Conservation (phyloP, 495 filamentous ascomycete genomes). For the Podospora conica region DNA sequence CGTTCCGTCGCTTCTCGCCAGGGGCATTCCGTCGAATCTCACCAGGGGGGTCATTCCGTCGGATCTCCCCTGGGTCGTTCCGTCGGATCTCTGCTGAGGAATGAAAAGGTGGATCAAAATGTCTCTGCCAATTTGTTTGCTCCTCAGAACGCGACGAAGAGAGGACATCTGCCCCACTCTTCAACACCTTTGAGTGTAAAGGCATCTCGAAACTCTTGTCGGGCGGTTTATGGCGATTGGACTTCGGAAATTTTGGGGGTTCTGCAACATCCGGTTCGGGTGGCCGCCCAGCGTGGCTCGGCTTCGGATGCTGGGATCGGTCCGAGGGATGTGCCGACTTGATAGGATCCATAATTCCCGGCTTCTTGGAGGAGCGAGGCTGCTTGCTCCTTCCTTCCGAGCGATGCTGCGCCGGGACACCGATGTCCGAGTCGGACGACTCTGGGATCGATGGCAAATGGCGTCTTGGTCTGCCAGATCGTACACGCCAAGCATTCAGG, state of each 20-base stretch:
- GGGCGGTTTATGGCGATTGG: background rate
- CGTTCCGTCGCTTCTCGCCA: no score
- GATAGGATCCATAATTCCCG: background rate
- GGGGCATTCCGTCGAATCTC: background rate
- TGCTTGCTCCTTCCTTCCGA: background rate
- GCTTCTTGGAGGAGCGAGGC: no score
- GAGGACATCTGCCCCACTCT: background rate
- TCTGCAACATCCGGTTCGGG: background rate
- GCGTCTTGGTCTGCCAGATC: background rate
- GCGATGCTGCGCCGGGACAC: background rate
- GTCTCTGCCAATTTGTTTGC: background rate
- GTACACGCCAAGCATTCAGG: background rate
- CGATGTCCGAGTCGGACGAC: background rate
- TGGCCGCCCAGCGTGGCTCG: background rate
- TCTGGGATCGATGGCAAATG: background rate
- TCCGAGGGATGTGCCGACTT: background rate
- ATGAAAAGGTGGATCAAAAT: background rate
- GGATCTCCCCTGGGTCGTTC: background rate
- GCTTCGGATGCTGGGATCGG: background rate
- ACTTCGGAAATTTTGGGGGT: background rate
- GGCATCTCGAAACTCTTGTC: background rate
- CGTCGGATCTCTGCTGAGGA: background rate
- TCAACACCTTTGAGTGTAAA: background rate
- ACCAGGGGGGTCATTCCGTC: background rate
- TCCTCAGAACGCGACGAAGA: background rate